Percentiles rank a stretch among this genome's conserved stretches.
Evolutionary conservation across 1,284 basidiomycete genomes (phyloP).

Genomic region (Tilletia walkeri): DNA sequence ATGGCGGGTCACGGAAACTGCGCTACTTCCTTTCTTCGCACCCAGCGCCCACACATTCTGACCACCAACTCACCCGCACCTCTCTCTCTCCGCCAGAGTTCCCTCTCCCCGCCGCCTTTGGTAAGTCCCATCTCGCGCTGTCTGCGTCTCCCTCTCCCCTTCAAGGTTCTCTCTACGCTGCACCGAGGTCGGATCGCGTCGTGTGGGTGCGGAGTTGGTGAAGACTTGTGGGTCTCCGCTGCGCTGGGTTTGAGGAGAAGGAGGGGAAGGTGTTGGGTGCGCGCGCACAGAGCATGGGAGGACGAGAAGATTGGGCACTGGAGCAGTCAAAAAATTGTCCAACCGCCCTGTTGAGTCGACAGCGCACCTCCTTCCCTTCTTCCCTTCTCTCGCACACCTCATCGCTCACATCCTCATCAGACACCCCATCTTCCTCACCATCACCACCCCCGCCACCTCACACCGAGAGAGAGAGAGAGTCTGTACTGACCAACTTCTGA

Average conservation of each 20-base stretch:
- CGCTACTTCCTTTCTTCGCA: no score
- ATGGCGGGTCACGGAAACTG: no score
- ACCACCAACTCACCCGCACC: no score
- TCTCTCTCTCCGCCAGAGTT: no score
- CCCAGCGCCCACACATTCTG: no score
- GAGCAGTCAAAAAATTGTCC: slow-evolving; percentile 1
- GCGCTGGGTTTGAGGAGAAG: not conserved
- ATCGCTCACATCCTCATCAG: not conserved
- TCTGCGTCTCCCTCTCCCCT: no score
- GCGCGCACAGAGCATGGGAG: slow-evolving; percentile 6
- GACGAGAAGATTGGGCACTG: slow-evolving; percentile 13
- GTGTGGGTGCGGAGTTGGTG: not conserved
- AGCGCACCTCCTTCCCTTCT: slow-evolving; percentile 2
- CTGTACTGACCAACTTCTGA: no score
- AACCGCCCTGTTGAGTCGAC: not conserved
- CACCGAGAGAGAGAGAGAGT: not conserved
- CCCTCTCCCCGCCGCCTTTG: no score
- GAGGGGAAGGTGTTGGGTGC: not conserved
- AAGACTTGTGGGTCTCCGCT: not conserved
- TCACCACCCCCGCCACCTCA: not conserved
- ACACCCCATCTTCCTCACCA: not conserved
- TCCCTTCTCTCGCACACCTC: not conserved
- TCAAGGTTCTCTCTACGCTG: no score
- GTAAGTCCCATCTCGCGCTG: no score
- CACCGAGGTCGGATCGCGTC: not conserved